Evolutionary conservation across 495 filamentous ascomycete species (phyloP).

Genomic region (Trypethelium eluteriae): DNA sequence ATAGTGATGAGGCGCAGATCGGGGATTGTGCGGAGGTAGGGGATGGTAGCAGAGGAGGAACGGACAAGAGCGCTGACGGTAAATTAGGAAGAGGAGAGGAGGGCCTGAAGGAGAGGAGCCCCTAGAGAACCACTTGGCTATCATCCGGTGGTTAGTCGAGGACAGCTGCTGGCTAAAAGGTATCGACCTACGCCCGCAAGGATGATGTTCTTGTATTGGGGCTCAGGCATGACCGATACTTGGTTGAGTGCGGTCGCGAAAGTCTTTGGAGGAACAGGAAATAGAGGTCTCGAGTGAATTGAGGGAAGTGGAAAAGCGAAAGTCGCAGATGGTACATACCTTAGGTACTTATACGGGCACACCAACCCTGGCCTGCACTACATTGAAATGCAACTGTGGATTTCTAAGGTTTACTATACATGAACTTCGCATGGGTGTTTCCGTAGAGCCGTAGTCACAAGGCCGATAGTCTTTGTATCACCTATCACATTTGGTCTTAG

Average conservation of each 20-base stretch:
- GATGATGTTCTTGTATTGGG: slow-evolving; percentile 13
- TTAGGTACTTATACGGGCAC: background rate
- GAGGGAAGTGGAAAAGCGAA: background rate
- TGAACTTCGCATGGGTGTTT: background rate
- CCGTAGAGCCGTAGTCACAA: background rate
- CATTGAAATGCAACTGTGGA: background rate
- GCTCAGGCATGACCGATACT: background rate
- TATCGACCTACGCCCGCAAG: slow-evolving; percentile 8
- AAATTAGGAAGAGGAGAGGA: slow-evolving; percentile 40
- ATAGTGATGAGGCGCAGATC: slow-evolving; percentile 6
- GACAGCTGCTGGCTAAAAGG: background rate
- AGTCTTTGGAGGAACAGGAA: background rate
- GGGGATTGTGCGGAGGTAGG: slow-evolving; percentile 32
- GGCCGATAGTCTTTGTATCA: background rate
- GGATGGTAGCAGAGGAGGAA: slow-evolving; percentile 34
- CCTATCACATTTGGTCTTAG: background rate
- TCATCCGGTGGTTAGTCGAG: background rate
- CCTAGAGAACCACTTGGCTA: slow-evolving; percentile 9
- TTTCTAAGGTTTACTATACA: background rate
- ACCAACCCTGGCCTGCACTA: background rate
- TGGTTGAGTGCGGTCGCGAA: background rate
- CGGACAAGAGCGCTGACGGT: slow-evolving; percentile 46
- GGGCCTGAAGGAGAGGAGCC: slow-evolving; percentile 27
- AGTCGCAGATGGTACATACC: no score
- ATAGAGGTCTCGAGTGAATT: background rate